Conservation (phyloP, 1,139 yeast species). For the Yamadazyma buinensis region DNA sequence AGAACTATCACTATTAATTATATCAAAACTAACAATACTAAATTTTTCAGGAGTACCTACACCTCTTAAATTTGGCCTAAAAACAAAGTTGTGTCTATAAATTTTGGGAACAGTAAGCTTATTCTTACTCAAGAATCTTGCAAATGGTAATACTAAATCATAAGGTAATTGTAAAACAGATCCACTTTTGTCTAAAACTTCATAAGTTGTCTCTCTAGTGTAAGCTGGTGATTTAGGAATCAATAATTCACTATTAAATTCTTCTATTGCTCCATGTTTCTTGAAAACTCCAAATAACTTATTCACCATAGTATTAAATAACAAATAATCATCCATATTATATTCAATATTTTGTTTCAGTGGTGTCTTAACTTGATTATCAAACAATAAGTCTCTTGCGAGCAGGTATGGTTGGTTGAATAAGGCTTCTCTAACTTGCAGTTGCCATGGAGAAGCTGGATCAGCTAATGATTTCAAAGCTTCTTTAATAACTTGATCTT, state of each 20-base stretch:
- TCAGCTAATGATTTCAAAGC: slow-evolving; percentile 82
- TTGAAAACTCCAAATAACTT: slow-evolving; percentile 60
- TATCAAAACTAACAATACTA: slow-evolving; percentile 84
- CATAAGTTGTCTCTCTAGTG: slow-evolving; percentile 62
- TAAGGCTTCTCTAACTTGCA: slow-evolving; percentile 80
- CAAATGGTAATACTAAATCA: slow-evolving; percentile 85
- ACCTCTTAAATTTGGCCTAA: slow-evolving; percentile 53
- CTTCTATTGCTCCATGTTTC: slow-evolving; percentile 84
- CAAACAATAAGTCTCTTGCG: slow-evolving; percentile 81
- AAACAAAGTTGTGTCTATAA: slow-evolving; percentile 77
- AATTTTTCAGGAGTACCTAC: slow-evolving; percentile 73
- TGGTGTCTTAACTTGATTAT: slow-evolving; percentile 32
- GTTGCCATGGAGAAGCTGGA: slow-evolving; percentile 92
- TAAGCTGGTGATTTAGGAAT: slow-evolving; percentile 81
- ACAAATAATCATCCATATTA: slow-evolving; percentile 34
- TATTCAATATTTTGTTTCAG: slow-evolving; percentile 21
- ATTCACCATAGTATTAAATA: slow-evolving; percentile 49
- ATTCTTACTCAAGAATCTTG: slow-evolving; percentile 70
- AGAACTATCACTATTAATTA: slow-evolving; percentile 49
- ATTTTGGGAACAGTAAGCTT: slow-evolving; percentile 57
- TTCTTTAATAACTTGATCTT: slow-evolving; percentile 84
- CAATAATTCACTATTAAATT: slow-evolving; percentile 47
- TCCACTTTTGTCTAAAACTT: slow-evolving; percentile 80
- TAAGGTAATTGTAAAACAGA: slow-evolving; percentile 84
- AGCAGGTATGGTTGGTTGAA: slow-evolving; percentile 80